Evolutionary conservation across 2,329 filamentous ascomycete species (phyloP).

Genomic region (Volutella citrinella): DNA sequence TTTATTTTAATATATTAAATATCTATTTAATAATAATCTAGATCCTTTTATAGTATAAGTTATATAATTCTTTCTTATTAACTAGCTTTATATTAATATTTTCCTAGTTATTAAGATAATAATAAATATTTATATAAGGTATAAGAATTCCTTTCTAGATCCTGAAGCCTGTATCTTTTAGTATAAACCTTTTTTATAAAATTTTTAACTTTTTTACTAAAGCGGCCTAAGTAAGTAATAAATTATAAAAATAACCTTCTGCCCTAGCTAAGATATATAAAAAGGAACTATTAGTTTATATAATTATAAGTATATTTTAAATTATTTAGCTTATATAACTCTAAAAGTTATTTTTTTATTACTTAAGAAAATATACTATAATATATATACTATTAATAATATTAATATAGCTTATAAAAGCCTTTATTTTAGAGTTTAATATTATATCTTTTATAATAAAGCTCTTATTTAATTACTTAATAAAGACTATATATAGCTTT

Average conservation of each 20-base stretch:
- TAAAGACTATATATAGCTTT: background rate
- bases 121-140: constrained; percentile 1
- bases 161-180: constrained; percentile 3
- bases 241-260: too few species aligned
- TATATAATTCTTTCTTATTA: constrained; percentile 7
- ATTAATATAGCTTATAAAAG: constrained; percentile 4
- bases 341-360: constrained; percentile 7
- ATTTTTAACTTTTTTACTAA: constrained; percentile 3
- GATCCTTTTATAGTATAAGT: constrained; percentile 2
- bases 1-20: constrained; percentile 1
- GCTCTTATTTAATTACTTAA: too few species aligned
- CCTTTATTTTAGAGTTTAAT: background rate
- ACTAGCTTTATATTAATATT: constrained; percentile 2
- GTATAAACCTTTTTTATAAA: background rate
- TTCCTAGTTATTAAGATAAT: constrained; percentile 2
- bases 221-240: constrained; percentile 1
- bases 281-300: constrained; percentile 4
- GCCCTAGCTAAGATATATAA: too few species aligned
- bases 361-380: too few species aligned
- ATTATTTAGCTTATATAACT: too few species aligned
- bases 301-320: constrained; percentile 4
- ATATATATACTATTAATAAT: constrained; percentile 5
- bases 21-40: constrained; percentile 2
- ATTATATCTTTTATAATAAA: constrained; percentile 2
- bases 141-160: background rate